Conservation (phyloP, 2,329 filamentous ascomycete species). For the Fusarium algeriense region DNA sequence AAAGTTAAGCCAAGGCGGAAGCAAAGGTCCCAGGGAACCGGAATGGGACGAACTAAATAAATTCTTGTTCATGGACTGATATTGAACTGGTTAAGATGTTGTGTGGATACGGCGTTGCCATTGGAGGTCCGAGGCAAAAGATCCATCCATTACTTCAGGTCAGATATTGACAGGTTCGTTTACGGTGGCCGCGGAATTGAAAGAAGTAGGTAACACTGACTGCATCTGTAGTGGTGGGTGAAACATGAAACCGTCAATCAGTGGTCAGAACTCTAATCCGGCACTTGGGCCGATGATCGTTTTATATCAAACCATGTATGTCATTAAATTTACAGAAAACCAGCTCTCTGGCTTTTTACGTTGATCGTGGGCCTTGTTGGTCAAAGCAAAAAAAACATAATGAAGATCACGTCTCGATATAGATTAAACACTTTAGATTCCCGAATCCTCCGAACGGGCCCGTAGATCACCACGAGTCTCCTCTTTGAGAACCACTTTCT, state of each 20-base stretch:
- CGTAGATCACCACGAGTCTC: slow-evolving; percentile 7
- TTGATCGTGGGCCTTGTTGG: background rate
- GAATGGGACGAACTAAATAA: background rate
- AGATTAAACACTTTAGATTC: background rate
- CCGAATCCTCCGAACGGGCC: slow-evolving; percentile 1
- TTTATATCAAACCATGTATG: too few relatives aligned
- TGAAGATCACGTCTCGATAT: background rate
- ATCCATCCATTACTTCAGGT: background rate
- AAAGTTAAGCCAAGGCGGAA: background rate
- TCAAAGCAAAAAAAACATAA: background rate
- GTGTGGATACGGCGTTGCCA: background rate
- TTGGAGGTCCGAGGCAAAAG: background rate
- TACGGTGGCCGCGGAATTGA: slow-evolving; percentile 1
- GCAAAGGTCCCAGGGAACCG: background rate
- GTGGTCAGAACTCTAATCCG: slow-evolving; percentile 1
- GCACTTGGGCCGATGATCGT: background rate
- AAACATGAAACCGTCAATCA: background rate
- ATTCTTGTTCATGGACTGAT: background rate
- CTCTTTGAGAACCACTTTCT: background rate
- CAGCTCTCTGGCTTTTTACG: background rate
- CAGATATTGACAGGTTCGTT: background rate
- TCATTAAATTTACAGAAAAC: background rate
- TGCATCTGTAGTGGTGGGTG: background rate
- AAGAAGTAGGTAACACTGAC: background rate
- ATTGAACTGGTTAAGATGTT: background rate